Conservation (phyloP, 306 rosid species). For the Pyrus bretschneideri region DNA sequence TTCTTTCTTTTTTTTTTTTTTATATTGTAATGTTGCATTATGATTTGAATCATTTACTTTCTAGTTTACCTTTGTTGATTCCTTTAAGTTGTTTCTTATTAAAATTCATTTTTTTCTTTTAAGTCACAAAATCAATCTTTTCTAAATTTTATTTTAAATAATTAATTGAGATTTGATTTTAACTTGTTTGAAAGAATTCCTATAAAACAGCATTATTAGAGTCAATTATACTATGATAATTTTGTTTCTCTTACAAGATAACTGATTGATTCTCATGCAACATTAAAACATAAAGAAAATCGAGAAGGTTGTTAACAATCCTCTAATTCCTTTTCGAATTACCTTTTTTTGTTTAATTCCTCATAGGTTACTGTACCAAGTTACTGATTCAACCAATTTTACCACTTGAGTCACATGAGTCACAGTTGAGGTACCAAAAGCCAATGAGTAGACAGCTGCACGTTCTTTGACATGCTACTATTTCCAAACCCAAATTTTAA, state of each 20-base stretch:
- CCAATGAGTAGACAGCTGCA: background rate
- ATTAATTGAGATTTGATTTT: too few species aligned
- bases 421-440: conserved; percentile 9
- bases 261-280: background rate
- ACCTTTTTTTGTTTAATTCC: background rate
- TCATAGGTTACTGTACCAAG: background rate
- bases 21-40: background rate
- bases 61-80: too few species aligned
- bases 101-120: too few species aligned
- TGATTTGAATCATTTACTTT: background rate
- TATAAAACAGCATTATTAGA: too few species aligned
- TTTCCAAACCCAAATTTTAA: background rate
- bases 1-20: too few species aligned
- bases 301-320: background rate
- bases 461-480: background rate
- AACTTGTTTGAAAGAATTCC: too few species aligned
- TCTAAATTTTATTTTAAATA: too few species aligned
- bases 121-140: too few species aligned
- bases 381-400: background rate
- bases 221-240: too few species aligned
- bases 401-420: background rate
- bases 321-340: background rate
- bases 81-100: too few species aligned
- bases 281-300: too few species aligned
- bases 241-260: too few species aligned